Conservation (phyloP, 257 asterid species). For the Solanum gracilifrons region DNA sequence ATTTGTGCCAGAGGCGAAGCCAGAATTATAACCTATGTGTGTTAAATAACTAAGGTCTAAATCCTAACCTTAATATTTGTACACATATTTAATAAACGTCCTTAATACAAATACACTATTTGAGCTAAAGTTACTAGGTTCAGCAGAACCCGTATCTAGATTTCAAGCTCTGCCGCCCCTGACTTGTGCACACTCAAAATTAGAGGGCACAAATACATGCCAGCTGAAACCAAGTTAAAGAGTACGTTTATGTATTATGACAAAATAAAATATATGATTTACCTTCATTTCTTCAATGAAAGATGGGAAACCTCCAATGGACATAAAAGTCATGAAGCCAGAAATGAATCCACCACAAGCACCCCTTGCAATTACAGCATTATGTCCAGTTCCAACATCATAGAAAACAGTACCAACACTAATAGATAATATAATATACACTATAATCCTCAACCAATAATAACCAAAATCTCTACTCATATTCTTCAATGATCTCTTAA, state of each 20-base stretch:
- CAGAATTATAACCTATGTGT: too few species aligned
- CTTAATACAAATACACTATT: too few species aligned
- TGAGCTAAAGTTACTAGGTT: too few species aligned
- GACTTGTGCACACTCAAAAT: not conserved
- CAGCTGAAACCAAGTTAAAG: not conserved
- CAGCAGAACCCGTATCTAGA: too few species aligned
- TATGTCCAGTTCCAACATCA: slow-evolving; percentile 44
- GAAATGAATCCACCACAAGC: slow-evolving; percentile 82
- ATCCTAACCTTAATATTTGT: too few species aligned
- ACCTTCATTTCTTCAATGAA: slow-evolving; percentile 95
- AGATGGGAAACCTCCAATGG: slow-evolving; percentile 95
- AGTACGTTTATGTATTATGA: not conserved
- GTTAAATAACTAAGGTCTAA: too few species aligned
- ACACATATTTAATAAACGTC: too few species aligned
- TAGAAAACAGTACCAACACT: slow-evolving; percentile 73
- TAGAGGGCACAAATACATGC: not conserved
- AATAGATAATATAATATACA: slow-evolving; percentile 44
- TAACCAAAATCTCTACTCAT: slow-evolving; percentile 86
- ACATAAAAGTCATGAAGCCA: slow-evolving; percentile 92
- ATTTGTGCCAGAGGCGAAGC: too few species aligned
- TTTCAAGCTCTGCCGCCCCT: too few species aligned
- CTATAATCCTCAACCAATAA: slow-evolving; percentile 68
- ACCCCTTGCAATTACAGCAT: slow-evolving; percentile 62
- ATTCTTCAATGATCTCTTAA: slow-evolving; percentile 58
- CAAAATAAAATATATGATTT: not conserved